phyloP scores from a whole-genome alignment of 805 yeast species.

The Phaffomyces antillensis region DNA sequence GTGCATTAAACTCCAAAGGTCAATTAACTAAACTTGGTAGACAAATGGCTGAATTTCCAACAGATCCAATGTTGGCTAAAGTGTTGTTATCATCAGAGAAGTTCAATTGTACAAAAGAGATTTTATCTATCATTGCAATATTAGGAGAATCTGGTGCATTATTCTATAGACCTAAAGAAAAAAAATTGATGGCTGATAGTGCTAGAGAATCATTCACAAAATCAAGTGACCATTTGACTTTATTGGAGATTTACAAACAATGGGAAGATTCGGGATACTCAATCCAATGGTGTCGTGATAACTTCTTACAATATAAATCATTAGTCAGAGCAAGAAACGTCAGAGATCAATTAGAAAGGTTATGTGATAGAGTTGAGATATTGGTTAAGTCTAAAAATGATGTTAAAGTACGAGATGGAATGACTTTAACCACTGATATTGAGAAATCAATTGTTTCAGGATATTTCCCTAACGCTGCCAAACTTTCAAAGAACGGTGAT shows the following conservation, averaged over 20 bases:
- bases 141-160: slow-evolving; percentile 69
- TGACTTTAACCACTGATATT: slow-evolving; percentile 58
- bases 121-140: slow-evolving; percentile 75
- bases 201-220: slow-evolving; percentile 49
- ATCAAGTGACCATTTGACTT: slow-evolving; percentile 67
- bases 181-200: slow-evolving; percentile 57
- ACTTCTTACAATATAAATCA: slow-evolving; percentile 70
- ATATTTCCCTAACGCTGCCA: slow-evolving; percentile 95
- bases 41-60: slow-evolving; percentile 86
- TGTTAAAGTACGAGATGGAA: slow-evolving; percentile 20
- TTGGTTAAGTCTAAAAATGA: slow-evolving; percentile 28
- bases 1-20: slow-evolving; percentile 80
- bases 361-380: slow-evolving; percentile 51
- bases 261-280: slow-evolving; percentile 69
- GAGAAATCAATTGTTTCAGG: slow-evolving; percentile 84
- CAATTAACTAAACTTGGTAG: slow-evolving; percentile 69
- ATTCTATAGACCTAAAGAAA: slow-evolving; percentile 64
- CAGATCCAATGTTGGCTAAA: slow-evolving; percentile 85
- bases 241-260: slow-evolving; percentile 66
- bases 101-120: slow-evolving; percentile 56
- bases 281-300: slow-evolving; percentile 77
- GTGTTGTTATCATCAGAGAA: slow-evolving; percentile 57
- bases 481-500: slow-evolving; percentile 68
- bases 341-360: slow-evolving; percentile 55
- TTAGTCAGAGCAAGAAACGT: slow-evolving; percentile 63